These are phyloP conservation scores for Penicillium bialowiezense DNA, from an alignment of 495 filamentous ascomycete species.

Conservation along the genomic window DNA sequence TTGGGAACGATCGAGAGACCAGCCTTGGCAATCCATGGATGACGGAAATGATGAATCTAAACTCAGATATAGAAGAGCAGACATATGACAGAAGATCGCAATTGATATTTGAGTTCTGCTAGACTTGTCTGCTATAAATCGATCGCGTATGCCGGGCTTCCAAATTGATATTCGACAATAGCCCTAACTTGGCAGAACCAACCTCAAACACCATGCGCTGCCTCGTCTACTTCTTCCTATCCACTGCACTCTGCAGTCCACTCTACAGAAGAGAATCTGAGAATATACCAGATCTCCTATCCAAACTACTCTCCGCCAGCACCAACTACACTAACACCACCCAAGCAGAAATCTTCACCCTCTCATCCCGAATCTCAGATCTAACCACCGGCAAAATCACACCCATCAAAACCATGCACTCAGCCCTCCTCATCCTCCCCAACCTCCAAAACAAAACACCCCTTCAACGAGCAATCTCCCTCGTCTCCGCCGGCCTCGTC, in stretches of 20 bases:
- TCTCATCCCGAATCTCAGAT: background rate
- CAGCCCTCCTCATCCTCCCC: background rate
- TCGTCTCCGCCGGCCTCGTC: background rate
- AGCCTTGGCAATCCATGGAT: too few species aligned
- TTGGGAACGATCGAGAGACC: too few species aligned
- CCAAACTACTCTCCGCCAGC: background rate
- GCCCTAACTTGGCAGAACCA: background rate
- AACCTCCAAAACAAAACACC: background rate
- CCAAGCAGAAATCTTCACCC: too few species aligned
- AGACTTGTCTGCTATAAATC: too few species aligned
- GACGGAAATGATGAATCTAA: background rate
- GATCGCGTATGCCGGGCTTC: background rate
- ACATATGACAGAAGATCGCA: background rate
- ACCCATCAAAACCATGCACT: background rate
- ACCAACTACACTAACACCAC: background rate
- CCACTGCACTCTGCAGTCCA: background rate
- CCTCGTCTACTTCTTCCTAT: background rate
- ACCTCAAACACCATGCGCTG: conserved; percentile 1
- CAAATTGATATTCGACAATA: background rate
- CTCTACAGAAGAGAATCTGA: background rate
- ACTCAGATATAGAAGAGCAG: background rate
- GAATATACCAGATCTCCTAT: background rate
- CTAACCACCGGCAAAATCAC: background rate
- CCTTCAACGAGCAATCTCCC: background rate
- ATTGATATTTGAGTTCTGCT: too few species aligned